Conservation (phyloP, 2,329 filamentous ascomycete genomes). For the Colletotrichum gloeosporioides region DNA sequence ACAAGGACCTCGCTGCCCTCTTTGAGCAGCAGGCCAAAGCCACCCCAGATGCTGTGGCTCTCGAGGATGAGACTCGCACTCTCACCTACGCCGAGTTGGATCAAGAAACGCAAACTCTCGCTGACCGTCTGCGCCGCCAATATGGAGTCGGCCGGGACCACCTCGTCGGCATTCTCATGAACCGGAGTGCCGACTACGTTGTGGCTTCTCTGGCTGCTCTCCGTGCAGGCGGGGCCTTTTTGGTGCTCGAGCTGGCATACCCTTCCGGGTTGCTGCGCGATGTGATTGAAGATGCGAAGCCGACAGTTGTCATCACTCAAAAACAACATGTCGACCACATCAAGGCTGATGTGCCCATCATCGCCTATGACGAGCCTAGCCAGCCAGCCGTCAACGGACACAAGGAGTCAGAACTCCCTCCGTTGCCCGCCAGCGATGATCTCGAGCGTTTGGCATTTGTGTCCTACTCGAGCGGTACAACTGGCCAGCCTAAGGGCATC, state of each 20-base stretch:
- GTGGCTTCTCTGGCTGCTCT: constrained; percentile 80
- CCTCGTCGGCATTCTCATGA: constrained; percentile 77
- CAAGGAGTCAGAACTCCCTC: constrained; percentile 34
- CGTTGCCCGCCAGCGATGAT: constrained; percentile 68
- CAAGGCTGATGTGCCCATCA: constrained; percentile 65
- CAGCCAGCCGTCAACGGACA: constrained; percentile 21
- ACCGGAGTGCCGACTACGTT: constrained; percentile 79
- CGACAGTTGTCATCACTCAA: constrained; percentile 74
- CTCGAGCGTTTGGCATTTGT: constrained; percentile 79
- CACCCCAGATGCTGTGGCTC: constrained; percentile 72
- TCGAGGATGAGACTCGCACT: constrained; percentile 71
- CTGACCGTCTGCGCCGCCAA: constrained; percentile 66
- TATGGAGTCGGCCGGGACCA: constrained; percentile 76
- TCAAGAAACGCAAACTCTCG: constrained; percentile 67
- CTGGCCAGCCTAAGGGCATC: constrained; percentile 82
- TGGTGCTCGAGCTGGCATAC: constrained; percentile 82
- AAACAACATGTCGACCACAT: constrained; percentile 69
- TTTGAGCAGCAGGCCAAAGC: constrained; percentile 72
- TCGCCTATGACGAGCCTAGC: constrained; percentile 63
- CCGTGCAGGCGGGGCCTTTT: constrained; percentile 78
- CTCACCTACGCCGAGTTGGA: constrained; percentile 80
- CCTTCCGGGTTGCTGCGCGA: constrained; percentile 76
- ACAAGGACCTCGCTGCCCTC: constrained; percentile 75
- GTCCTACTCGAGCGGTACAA: constrained; percentile 81
- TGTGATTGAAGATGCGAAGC: constrained; percentile 77